Base-by-base conservation (phyloP, 805 yeast genomes). In the Candida railenensis region DNA sequence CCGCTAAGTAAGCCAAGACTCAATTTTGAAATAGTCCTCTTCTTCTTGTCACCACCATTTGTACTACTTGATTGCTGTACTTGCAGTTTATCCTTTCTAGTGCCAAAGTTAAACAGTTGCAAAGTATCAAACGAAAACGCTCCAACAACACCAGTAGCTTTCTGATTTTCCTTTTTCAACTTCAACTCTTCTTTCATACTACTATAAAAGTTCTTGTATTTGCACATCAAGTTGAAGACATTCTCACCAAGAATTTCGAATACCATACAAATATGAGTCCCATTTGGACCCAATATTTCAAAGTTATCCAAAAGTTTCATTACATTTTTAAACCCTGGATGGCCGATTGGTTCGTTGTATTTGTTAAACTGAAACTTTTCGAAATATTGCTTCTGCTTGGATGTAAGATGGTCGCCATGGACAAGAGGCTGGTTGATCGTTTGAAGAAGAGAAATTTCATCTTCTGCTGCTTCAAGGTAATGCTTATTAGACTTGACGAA, bases 171-270 rank as follows among this genome's bases (percentile, higher is more conserved):
- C 12, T 42, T 19, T 15, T 42, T 33, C 39, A 18, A 16, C 39
- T 33, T 25, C 18, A 30, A 15, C n/a, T 42, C 39, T 8, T 33
- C 25, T 9, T 19, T 19, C 14, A 42, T 21, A 40, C 8, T 33
- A 15, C n/a, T n/a, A 18, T 42, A 22, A 14, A 42, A 22, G 8
- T n/a, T 59, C 51, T 66, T 76, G 58, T 74, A 81, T 34, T 81
- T 68, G 37, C 75, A 65, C 42, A 80, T 62, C 45, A 82, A 63
- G 45, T 75, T 77, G 43, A 80, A 61, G 56, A 82, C 64, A 55
- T 77, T 82, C 53, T 82, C 86, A 16, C 87, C 87, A 37, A 82
- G 61, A 1, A 82, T 79, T 63, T 82, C 87, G 49, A 82, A 80
- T 3, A 80, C 84, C 84, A 82, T 81, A 58, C 85, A 80, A 22